These are phyloP conservation scores for Cucumis variabilis DNA, from an alignment of 331 rosid species.

Conservation along the genomic window DNA sequence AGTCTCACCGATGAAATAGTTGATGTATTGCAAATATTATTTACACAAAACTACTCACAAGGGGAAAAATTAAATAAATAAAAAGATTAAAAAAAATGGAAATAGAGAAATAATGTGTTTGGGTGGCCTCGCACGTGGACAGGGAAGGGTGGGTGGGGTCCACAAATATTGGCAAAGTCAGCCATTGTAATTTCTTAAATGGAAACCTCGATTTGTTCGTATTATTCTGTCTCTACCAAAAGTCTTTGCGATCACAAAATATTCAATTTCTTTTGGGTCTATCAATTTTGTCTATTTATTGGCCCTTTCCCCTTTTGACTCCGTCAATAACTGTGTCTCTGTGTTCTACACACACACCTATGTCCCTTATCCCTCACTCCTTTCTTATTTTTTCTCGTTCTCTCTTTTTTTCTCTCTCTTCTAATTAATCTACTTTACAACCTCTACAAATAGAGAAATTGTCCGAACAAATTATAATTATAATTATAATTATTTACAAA, in stretches of 20 bases:
- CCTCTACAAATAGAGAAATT: too few relatives aligned
- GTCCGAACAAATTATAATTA: too few relatives aligned
- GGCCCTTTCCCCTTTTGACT: not conserved
- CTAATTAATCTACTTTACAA: too few relatives aligned
- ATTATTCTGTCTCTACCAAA: not conserved
- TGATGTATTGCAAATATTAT: too few relatives aligned
- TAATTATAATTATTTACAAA: too few relatives aligned
- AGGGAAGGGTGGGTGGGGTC: not conserved
- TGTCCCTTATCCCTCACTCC: not conserved
- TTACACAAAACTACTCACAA: too few relatives aligned
- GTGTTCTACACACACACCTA: too few relatives aligned
- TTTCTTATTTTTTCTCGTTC: too few relatives aligned
- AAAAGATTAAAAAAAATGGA: not conserved
- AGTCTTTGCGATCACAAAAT: not conserved
- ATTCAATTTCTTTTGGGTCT: slow-evolving; percentile 5
- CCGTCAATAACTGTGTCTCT: not conserved
- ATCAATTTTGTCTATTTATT: not conserved
- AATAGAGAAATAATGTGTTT: not conserved
- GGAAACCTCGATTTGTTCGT: slow-evolving; percentile 30
- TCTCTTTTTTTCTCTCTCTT: too few relatives aligned
- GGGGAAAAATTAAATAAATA: too few relatives aligned
- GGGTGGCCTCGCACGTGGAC: not conserved
- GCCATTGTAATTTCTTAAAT: not conserved
- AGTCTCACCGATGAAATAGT: too few relatives aligned
- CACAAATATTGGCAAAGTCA: not conserved